Evolutionary conservation across 306 rosid genomes (phyloP), one percentile per base, ranked within the genome.

Genomic region (Cucumis melo): DNA sequence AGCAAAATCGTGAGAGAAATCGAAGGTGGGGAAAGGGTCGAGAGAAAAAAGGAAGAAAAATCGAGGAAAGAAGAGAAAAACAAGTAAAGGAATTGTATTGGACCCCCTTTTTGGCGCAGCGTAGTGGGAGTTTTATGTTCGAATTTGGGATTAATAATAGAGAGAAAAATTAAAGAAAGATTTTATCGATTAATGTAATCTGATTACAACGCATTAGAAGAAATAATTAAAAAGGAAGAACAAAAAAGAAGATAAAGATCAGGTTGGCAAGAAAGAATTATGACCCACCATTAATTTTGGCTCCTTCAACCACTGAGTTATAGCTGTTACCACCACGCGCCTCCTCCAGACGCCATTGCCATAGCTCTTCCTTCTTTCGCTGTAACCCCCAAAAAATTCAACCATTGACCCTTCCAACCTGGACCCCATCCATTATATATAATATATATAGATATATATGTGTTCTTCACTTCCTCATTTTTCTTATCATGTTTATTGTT

Each of bases 181-280:
- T 15, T 51, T 34, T 55, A 75, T n/a, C 38, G 19, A 20, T 38
- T 56, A 56, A 56, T 56, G 66, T 56, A 20, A 20, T 57, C 38
- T 38, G 48, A 56, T 55, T 57, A 55, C 78, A 75, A 75, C 78
- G 55, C 67, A 75, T 36, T 51, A 75, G 36, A 32, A 38, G 23
- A 72, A 24, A 72, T 48, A 48, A 46, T 48, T 46, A 48, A 72
- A 73, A 73, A 15, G 20, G 4, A 24, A 17, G 34, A 70, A 42
- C 65, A 14, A 1, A 61, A 50, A 46, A 24, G 38, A 51, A 42
- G 11, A 42, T 42, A 42, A 72, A 50, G 48, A 73, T 73, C 7
- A 73, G 62, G 77, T 73, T 53, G 62, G 62, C 77, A 50, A 6
- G 10, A 51, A 50, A 6, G 10, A 51, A 23, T 51, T 48, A 41